phyloP scores from a whole-genome alignment of 2,329 filamentous ascomycete genomes.

The Pseudocercospora pini-densiflorae region DNA sequence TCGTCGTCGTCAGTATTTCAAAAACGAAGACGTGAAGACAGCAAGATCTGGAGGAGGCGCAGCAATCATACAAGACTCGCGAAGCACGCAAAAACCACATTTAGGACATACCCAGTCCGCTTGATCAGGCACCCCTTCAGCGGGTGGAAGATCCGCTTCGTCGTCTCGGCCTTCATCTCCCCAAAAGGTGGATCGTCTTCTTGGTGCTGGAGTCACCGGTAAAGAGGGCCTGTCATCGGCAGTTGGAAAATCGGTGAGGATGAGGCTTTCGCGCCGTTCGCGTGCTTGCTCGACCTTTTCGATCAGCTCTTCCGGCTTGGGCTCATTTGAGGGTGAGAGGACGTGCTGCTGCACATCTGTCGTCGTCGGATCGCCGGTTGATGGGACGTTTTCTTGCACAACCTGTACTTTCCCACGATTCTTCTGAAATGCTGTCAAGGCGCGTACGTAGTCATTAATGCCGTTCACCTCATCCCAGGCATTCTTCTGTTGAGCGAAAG shows the following conservation, averaged over 20 bases:
- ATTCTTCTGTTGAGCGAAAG: slow-evolving; percentile 70
- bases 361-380: slow-evolving; percentile 10
- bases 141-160: slow-evolving; percentile 67
- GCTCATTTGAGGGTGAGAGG: slow-evolving; percentile 32
- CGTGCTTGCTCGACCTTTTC: slow-evolving; percentile 33
- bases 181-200: slow-evolving; percentile 72
- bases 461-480: slow-evolving; percentile 92
- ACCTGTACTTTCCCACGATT: slow-evolving; percentile 51
- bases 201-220: slow-evolving; percentile 85
- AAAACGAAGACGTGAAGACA: slow-evolving; percentile 17
- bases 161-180: slow-evolving; percentile 59
- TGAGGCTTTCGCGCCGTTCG: slow-evolving; percentile 61
- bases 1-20: slow-evolving; percentile 12
- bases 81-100: slow-evolving; percentile 38
- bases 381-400: slow-evolving; percentile 25
- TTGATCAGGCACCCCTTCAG: slow-evolving; percentile 84
- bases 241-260: slow-evolving; percentile 84
- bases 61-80: neutral
- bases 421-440: slow-evolving; percentile 66
- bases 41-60: slow-evolving; percentile 10
- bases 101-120: slow-evolving; percentile 88
- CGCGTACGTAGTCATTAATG: slow-evolving; percentile 85
- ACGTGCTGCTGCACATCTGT: slow-evolving; percentile 24
- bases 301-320: slow-evolving; percentile 32
- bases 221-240: slow-evolving; percentile 82